Conservation (phyloP, 441 rosid genomes). For the Eruca vesicaria region DNA sequence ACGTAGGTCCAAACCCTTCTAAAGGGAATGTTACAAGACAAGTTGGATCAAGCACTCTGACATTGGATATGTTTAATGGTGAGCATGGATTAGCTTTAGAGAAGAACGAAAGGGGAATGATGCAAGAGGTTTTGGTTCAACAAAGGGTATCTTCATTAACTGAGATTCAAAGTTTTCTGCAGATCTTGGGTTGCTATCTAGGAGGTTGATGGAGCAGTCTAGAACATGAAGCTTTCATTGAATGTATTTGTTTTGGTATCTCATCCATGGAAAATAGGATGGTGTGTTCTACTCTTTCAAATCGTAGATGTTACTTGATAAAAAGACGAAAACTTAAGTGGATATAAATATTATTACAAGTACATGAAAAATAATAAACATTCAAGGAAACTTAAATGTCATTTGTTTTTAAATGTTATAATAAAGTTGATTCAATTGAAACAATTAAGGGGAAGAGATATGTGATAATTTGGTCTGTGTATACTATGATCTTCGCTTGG, state of each 20-base stretch:
- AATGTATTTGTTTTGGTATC: background rate
- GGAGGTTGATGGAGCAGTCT: background rate
- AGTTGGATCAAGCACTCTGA: no score
- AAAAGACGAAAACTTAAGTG: slow-evolving; percentile 15
- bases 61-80: no score
- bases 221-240: background rate
- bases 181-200: slow-evolving; percentile 71
- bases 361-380: background rate
- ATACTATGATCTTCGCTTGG: no score
- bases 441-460: no score
- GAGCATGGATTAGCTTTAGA: background rate
- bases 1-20: no score
- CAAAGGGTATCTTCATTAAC: slow-evolving; percentile 82
- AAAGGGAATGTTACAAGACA: no score
- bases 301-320: background rate
- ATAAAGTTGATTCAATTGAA: no score
- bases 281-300: background rate
- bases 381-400: background rate
- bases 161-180: slow-evolving; percentile 73
- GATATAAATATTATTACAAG: background rate
- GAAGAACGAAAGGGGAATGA: slow-evolving; percentile 38
- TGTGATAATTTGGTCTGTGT: no score
- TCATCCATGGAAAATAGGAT: slow-evolving; percentile 8
- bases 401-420: no score
- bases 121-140: slow-evolving; percentile 55